Evolutionary conservation across 495 filamentous ascomycete species (phyloP), one percentile per base, ranked within the genome.

Genomic region (Rhypophila decipiens): DNA sequence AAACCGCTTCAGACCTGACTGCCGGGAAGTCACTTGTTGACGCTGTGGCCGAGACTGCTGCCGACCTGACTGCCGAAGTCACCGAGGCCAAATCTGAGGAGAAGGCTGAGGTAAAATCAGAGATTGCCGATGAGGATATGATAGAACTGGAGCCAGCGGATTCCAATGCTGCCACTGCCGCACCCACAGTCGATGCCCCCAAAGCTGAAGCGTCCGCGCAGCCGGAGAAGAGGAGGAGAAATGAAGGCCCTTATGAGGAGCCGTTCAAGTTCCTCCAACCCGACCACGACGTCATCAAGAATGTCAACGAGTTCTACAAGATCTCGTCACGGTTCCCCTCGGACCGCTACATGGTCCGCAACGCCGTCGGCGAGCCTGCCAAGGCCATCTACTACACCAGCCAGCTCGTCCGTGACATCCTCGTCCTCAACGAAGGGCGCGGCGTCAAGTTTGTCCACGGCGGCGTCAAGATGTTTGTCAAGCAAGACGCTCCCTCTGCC

Each of bases 391-490:
- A 98, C 75, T 98, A 96, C 72, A 95, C 88, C 41, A 88, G 82
- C 45, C 73, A 79, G n/a, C 74, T 96, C 10, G 85, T 87, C 1
- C 82, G 86, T 12, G 83, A 87, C 51, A 94, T 98, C 44, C 76
- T 98, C 2, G 70, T 67, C 7, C 66, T 77, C 44, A 98, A 97
- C 61, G 88, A 96, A 63, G 86, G 86, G 20, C 82, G 82, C 12
- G 88, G 90, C 21, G 82, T 97, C 66, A 95, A 89, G 66, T 96
- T 98, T 61, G 84, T 97, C 33, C 93, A 98, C 66, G 90, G 86
- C 48, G 93, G 93, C 50, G 88, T 98, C 22, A 95, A 95, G 70
- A 96, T 96, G 83, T 97, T 96, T 65, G 88, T 97, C 66, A 93
- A 91, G 69, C 93, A 98, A 59, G 90, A 97, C 56, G 86, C 86